Evolutionary conservation across 1,139 yeast genomes (phyloP).

Genomic region (Kodamaea sp.): DNA sequence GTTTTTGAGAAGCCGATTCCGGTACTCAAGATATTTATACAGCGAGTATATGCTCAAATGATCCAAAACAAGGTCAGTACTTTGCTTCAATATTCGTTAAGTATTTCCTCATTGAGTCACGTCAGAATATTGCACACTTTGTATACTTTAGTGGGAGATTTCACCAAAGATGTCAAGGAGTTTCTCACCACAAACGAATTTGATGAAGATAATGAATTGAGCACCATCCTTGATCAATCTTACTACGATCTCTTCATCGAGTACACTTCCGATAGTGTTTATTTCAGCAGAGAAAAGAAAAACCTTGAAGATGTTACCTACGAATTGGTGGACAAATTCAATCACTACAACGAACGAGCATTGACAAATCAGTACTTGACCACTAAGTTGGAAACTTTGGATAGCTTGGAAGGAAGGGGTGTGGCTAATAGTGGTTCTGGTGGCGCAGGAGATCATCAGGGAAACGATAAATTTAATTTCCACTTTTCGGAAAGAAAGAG

Average conservation of each 20-base stretch:
- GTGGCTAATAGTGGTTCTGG: constrained; percentile 15
- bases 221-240: constrained; percentile 67
- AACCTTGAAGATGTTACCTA: constrained; percentile 65
- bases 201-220: constrained; percentile 47
- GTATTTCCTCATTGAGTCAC: constrained; percentile 70
- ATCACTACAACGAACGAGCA: constrained; percentile 51
- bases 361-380: constrained; percentile 49
- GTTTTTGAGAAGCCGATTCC: constrained; percentile 69
- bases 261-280: constrained; percentile 65
- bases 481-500: constrained; percentile 43
- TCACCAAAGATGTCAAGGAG: constrained; percentile 67
- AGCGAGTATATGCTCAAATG: constrained; percentile 76
- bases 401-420: constrained; percentile 24
- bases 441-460: constrained; percentile 12
- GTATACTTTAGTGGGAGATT: constrained; percentile 59
- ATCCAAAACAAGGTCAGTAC: constrained; percentile 68
- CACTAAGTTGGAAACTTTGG: constrained; percentile 41
- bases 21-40: constrained; percentile 70
- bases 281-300: constrained; percentile 73
- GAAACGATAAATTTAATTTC: constrained; percentile 32
- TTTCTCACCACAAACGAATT: constrained; percentile 50
- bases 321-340: constrained; percentile 51
- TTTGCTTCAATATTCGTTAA: constrained; percentile 63
- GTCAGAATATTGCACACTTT: constrained; percentile 73
- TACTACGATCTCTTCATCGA: constrained; percentile 73